Evolutionary conservation across 2,329 filamentous ascomycete species (phyloP).

Genomic region (Hypoxylon sp.): DNA sequence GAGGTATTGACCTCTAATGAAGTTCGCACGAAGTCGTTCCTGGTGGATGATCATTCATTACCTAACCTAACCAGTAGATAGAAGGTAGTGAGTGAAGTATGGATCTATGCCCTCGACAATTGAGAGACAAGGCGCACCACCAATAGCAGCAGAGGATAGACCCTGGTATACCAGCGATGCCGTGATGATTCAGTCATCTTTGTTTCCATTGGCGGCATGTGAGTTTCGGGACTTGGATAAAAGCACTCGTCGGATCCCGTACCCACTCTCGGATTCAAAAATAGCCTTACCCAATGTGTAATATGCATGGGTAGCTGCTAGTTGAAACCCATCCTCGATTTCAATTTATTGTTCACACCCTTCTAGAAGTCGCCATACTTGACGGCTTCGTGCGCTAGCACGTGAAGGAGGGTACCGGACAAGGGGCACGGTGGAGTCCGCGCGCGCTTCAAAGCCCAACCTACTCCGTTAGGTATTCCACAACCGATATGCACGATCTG

Average conservation of each 20-base stretch:
- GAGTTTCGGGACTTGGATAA: slow-evolving; percentile 20
- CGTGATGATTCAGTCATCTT: slow-evolving; percentile 13
- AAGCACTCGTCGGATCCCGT: slow-evolving; percentile 17
- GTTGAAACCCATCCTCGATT: slow-evolving; percentile 21
- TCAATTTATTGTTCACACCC: slow-evolving; percentile 20
- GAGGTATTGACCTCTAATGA: slow-evolving; percentile 17
- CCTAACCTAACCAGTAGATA: not conserved
- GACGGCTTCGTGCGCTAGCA: slow-evolving; percentile 36
- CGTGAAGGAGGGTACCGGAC: slow-evolving; percentile 35
- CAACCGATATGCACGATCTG: slow-evolving; percentile 28
- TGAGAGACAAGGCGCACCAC: slow-evolving; percentile 1
- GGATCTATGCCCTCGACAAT: slow-evolving; percentile 10
- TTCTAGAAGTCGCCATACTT: slow-evolving; percentile 25
- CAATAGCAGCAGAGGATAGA: slow-evolving; percentile 7
- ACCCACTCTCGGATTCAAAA: slow-evolving; percentile 19
- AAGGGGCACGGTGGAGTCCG: slow-evolving; percentile 38
- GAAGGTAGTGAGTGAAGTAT: not conserved
- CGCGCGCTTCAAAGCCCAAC: slow-evolving; percentile 37
- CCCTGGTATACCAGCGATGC: slow-evolving; percentile 12
- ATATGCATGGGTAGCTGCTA: slow-evolving; percentile 15
- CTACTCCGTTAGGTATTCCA: slow-evolving; percentile 40
- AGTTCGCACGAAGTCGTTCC: not conserved
- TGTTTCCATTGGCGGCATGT: slow-evolving; percentile 23
- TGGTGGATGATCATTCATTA: slow-evolving; percentile 4
- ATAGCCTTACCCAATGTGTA: slow-evolving; percentile 14